Conservation (phyloP, 306 rosid genomes). For the Dalbergia oliveri region DNA sequence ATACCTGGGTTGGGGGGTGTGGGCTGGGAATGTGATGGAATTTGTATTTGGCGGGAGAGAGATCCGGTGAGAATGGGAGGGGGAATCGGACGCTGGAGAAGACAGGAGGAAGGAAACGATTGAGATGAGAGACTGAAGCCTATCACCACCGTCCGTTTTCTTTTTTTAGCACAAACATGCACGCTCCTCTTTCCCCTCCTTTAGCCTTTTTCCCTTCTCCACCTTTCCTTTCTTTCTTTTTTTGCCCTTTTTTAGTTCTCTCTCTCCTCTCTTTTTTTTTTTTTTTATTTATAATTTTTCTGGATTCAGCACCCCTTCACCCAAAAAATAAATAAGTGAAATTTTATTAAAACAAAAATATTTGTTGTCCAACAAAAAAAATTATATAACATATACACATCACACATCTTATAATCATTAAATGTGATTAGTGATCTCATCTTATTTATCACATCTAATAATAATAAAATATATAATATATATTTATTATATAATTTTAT, state of each 20-base stretch:
- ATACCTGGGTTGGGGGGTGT: constrained; percentile 44
- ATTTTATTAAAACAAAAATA: too few relatives aligned
- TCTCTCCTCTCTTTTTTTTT: not conserved
- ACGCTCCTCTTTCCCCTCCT: not conserved
- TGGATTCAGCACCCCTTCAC: not conserved
- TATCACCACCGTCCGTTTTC: constrained; percentile 97
- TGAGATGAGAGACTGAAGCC: constrained; percentile 66
- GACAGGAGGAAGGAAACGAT: constrained; percentile 81
- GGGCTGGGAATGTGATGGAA: constrained; percentile 21
- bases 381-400: too few relatives aligned
- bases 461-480: too few relatives aligned
- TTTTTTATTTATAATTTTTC: not conserved
- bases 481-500: too few relatives aligned
- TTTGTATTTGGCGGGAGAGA: constrained; percentile 85
- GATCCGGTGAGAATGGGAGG: constrained; percentile 67
- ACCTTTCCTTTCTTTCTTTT: not conserved
- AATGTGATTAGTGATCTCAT: too few relatives aligned
- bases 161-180: constrained; percentile 42
- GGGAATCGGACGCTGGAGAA: constrained; percentile 99
- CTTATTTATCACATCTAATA: too few relatives aligned
- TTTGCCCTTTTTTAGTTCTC: not conserved
- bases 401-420: too few relatives aligned
- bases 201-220: not conserved
- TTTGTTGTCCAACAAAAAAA: too few relatives aligned
- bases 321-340: not conserved